Base-by-base conservation (phyloP, 106 monocot species). In the Platanthera zijinensis region DNA sequence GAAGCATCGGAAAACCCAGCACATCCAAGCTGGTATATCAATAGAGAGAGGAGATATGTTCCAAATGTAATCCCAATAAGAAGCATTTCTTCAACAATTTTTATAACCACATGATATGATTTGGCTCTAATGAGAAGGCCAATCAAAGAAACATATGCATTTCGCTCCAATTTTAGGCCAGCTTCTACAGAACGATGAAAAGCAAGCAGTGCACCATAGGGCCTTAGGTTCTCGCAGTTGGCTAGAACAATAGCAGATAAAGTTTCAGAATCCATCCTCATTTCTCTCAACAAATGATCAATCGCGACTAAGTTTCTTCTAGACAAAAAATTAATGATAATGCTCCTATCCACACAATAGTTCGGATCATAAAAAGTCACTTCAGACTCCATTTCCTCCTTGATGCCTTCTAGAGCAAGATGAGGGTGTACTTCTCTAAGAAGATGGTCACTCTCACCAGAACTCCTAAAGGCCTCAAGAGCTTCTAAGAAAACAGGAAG, bases 361-460 rank as follows among this genome's bases (percentile, higher is more conserved):
- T 6, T 45, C 57, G 69, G 70, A 83, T 87, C 85, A 77, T 59
- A 21, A 56, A 13, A 25, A 66, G 52, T 59, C 59, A 18, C 8
- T 70, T 80, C 78, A 72, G 75, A 84, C 21, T 76, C 66, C 3
- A 12, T 30, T 74, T 85, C 81, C 71, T 84, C 69, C 69, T 84
- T 83, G n/a, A 79, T 77, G 76, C 85, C 87, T 83, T 89, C 87
- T 77, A 74, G 76, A 69, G 85, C 80, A 13, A 95, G 85, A 77
- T 95, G 91, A 81, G 89, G 89, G 52, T 89, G 89, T 69, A 87
- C 91, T 82, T 89, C 89, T 66, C 89, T 82, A n/a, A 95, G 91
- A 18, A 95, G 91, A 80, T 63, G 21, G 71, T 89, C 86, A 76
- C 75, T 88, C 69, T 83, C 80, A 51, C 86, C 79, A 21, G 52